Evolutionary conservation across 2,329 filamentous ascomycete genomes (phyloP), one percentile per base, ranked within the genome.

Genomic region (Pseudogymnoascus sp.): DNA sequence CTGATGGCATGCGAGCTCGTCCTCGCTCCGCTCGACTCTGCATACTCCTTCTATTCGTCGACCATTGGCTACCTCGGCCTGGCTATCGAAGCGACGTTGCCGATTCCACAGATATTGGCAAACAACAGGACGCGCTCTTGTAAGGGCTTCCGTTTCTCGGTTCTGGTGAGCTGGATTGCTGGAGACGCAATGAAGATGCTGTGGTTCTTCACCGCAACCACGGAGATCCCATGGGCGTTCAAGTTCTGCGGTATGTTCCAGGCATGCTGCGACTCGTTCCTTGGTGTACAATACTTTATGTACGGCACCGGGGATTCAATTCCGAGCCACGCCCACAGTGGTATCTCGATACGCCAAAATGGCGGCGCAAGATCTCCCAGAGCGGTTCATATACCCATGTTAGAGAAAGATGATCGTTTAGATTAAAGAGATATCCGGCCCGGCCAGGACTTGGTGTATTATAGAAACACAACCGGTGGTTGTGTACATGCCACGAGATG

Each of bases 111-210:
- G 74, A 86, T 94, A 31, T 71, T 90, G 58, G 77, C 88, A 45
- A 94, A 94, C 72, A 79, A 82, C 65, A 81, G 82, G 35, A 80
- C 83, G 4, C 79, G 82, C 64, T 90, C 88, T 1, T 91, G 87
- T 77, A 87, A 85, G 72, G 90, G 90, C 5, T 91, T 95, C 74
- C 82, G 90, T 13, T 71, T 91, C 9, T 90, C 87, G 5, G 86
- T 95, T 4, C 77, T 94, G 63, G 82, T 80, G 29, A 91, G 87
- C 72, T 95, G 90, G 90, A 77, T 95, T 60, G 76, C 87, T 2
- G 90, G 90, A 64, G 90, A 95, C 74, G 79, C 83, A 7, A 91
- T 94, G 86, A 95, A 95, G 80, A 88, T 93, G 81, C 89, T 91
- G 70, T 88, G 85, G 85, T 94, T 93, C 77, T 88, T 92, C 64